Base-by-base conservation (phyloP, 768 basidiomycete genomes). In the Leccinum subtestaceum region DNA sequence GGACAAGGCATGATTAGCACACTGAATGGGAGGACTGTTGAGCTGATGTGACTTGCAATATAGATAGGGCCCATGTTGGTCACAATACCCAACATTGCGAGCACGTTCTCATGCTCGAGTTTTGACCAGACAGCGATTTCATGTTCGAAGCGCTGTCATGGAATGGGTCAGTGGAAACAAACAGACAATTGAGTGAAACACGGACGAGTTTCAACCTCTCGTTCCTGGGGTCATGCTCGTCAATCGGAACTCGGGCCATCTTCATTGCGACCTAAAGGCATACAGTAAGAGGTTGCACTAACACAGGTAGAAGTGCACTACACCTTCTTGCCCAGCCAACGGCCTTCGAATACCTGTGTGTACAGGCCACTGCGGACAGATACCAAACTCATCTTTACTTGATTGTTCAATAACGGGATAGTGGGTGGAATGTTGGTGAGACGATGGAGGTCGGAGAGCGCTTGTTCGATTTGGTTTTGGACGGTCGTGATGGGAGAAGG, bases 121-220 rank as follows among this genome's bases (percentile, higher is more conserved):
- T 75, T 69, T 15, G 80, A 76, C 84, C 84, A 86, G 19, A 84
- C 74, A 17, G 66, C 63, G 19, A 86, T 80, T 70, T 86, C 85
- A 53, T 80, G 78, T 64, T 82, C 78, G 60, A 86, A 82, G 29
- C 83, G 79, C 84, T 86, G 56, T 27, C 27, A 40, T 9, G 15
- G 13, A 47, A 58, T 1, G 6, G 31, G 19, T 46, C 3, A 13
- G 4, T 21, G 13, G 12, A 21, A 25, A 54, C 36, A 13, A 31
- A 45, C 10, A 10, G 7, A 46, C n/a, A 4, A 15, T 32, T 5
- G 13, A 3, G 4, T 11, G 15, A 23, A 40, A 51, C 54, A 52
- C 67, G 4, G n/a, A 73, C 67, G 43, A 61, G 59, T n/a, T 69
- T 58, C 45, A 83, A 77, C 70, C 78, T 77, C 59, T 76, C 66